A percentile compares a stretch with the other conserved stretches of the same genome.
Conservation (phyloP, 2,329 filamentous ascomycete species). For the Xylariaceae sp. region DNA sequence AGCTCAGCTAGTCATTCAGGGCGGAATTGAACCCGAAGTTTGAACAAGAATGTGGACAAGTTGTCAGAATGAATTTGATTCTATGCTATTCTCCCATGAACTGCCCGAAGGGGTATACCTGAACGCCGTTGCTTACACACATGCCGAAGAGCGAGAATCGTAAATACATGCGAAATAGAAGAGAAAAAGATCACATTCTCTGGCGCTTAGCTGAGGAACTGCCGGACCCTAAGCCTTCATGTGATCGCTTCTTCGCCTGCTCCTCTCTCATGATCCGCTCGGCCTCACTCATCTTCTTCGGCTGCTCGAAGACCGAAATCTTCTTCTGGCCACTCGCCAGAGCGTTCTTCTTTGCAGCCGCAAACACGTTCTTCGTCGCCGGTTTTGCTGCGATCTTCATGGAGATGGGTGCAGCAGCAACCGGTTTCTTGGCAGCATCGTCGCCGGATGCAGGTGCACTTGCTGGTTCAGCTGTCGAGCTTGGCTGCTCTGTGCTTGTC, state of each 20-base stretch:
- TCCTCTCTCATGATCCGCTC: constrained; percentile 87
- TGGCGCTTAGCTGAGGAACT: constrained; percentile 49
- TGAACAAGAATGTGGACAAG: too few relatives aligned
- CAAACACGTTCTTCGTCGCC: constrained; percentile 74
- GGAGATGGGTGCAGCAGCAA: constrained; percentile 44
- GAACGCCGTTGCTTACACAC: constrained; percentile 22
- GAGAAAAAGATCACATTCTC: constrained; percentile 31
- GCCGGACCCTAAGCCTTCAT: constrained; percentile 43
- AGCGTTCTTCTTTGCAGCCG: constrained; percentile 62
- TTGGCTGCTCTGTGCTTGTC: constrained; percentile 13
- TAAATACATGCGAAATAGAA: neutral
- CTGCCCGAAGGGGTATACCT: neutral
- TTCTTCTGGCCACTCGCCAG: constrained; percentile 59
- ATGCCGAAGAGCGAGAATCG: constrained; percentile 15
- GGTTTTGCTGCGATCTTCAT: constrained; percentile 61
- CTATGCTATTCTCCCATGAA: too few relatives aligned
- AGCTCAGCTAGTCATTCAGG: neutral
- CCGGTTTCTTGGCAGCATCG: constrained; percentile 31
- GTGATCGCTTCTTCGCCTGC: constrained; percentile 62
- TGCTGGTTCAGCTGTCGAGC: constrained; percentile 6
- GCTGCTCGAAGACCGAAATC: constrained; percentile 49
- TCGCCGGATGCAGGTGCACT: constrained; percentile 2
- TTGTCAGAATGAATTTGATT: too few relatives aligned
- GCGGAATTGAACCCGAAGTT: neutral
- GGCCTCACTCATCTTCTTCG: constrained; percentile 81